Evolutionary conservation across 2,329 filamentous ascomycete genomes (phyloP), one percentile per base, ranked within the genome.

Genomic region (Aureobasidium lini): DNA sequence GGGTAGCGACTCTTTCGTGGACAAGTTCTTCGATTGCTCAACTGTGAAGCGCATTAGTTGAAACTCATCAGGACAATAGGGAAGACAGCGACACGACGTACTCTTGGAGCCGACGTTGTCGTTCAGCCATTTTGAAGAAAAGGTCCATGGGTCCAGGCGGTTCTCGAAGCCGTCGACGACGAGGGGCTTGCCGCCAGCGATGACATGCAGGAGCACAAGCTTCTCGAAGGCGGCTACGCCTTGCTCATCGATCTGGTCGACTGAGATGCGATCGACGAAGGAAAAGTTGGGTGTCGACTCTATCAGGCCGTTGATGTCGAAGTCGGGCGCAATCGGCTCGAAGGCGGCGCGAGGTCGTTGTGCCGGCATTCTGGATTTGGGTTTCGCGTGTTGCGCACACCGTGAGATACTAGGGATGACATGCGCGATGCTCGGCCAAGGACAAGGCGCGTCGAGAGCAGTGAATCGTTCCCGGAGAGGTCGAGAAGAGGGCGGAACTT

Each of bases 151-250:
- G 54, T 94, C 88, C 43, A 96, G 75, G 32, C 83, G 80, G 37
- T 84, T 78, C 62, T 95, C 83, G 80, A 94, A 97, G 16, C 90
- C 90, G 68, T 95, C 90, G 58, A 99, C 88, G 10, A 97, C 89
- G 6, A 99, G 78, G 2, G 94, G 94, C 65, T 90, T 91, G 2
- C 94, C 94, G 29, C 86, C 87, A 50, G 87, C 80, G 54, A 96
- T 86, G 15, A 97, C 91, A 73, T 95, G 89, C 6, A 91, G 79
- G 48, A 87, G 76, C 0, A 97, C 86, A 9, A 97, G 81, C 72
- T 89, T 90, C 73, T 96, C 91, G 62, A 99, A 95, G 37, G 86
- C 83, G 52, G 89, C 84, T 23, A 89, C 79, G 1, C 89, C 89
- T 60, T 95, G 84, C 53, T 84, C 81, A 60, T 87, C 84, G 66